Evolutionary conservation across 106 monocot species (phyloP).

Genomic region (Ottelia alismoides): DNA sequence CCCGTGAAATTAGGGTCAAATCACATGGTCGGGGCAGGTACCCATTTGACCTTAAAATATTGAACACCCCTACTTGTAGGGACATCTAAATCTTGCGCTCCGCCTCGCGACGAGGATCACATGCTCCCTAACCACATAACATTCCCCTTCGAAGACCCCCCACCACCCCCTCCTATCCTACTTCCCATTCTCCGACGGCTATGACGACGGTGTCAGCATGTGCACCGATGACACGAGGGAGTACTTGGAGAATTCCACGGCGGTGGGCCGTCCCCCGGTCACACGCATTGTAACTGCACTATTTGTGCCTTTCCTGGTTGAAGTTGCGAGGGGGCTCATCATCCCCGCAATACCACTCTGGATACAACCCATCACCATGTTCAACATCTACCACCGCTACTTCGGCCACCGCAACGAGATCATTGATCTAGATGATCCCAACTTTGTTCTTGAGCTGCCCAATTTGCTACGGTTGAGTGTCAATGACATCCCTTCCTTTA

Average conservation of each 20-base stretch:
- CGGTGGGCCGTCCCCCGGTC: constrained; percentile 20
- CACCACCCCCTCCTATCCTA: constrained; percentile 18
- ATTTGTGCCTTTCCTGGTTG: constrained; percentile 29
- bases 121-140: constrained; percentile 4
- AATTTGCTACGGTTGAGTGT: constrained; percentile 16
- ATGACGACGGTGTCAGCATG: constrained; percentile 22
- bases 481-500: constrained; percentile 31
- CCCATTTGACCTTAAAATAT: too few relatives aligned
- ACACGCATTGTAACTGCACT: constrained; percentile 34
- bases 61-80: too few relatives aligned
- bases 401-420: constrained; percentile 25
- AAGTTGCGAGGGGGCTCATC: constrained; percentile 30
- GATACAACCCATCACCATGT: constrained; percentile 57
- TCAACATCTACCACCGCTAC: constrained; percentile 49
- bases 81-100: constrained; percentile 15
- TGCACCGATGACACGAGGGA: neutral
- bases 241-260: constrained; percentile 2
- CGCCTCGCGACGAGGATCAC: constrained; percentile 6
- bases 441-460: constrained; percentile 16
- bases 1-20: too few relatives aligned
- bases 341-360: constrained; percentile 39
- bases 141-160: neutral
- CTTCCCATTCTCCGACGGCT: constrained; percentile 47
- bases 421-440: neutral
- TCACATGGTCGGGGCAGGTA: too few relatives aligned